A percentile compares a stretch with the other conserved stretches of the same genome.
These are phyloP conservation scores for Neurospora terricola DNA, from an alignment of 495 filamentous ascomycete genomes.

Conservation along the genomic window DNA sequence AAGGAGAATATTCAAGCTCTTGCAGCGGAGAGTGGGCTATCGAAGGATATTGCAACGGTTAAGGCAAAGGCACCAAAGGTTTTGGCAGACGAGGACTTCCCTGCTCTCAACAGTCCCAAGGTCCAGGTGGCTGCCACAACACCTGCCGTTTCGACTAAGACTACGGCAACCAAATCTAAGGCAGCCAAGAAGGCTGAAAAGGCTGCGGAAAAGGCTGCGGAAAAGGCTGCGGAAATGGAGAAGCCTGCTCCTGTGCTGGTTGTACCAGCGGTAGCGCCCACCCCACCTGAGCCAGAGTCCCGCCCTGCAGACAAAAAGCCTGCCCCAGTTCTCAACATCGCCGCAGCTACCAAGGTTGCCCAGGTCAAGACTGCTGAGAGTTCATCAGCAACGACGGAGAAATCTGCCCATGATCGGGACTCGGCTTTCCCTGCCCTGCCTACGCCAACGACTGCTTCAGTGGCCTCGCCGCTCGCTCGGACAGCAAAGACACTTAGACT, in stretches of 20 bases:
- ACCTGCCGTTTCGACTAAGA: conserved; percentile 15
- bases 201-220: conserved; percentile 8
- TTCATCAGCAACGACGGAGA: conserved; percentile 20
- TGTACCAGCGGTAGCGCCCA: conserved; percentile 30
- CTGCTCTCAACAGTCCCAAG: conserved; percentile 38
- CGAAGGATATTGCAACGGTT: conserved; percentile 36
- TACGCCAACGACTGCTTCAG: conserved; percentile 37
- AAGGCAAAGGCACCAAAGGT: conserved; percentile 31
- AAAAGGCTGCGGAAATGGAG: conserved; percentile 7
- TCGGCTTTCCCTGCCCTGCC: conserved; percentile 42
- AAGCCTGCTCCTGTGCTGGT: not conserved
- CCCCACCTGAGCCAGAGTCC: conserved; percentile 14
- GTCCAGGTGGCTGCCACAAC: conserved; percentile 10
- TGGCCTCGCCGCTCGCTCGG: conserved; percentile 36
- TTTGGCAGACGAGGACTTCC: conserved; percentile 49
- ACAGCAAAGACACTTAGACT: conserved; percentile 54
- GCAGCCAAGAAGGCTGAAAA: conserved; percentile 17
- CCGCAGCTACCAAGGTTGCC: conserved; percentile 39
- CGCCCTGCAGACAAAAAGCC: conserved; percentile 38
- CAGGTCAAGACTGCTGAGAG: conserved; percentile 17
- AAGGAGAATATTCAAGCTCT: conserved; percentile 38
- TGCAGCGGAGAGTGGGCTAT: conserved; percentile 33
- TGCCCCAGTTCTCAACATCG: conserved; percentile 52
- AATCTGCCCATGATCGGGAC: conserved; percentile 22
- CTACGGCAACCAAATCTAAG: conserved; percentile 14